Evolutionary conservation across 441 rosid species (phyloP).

Genomic region (Gossypium trilobum): DNA sequence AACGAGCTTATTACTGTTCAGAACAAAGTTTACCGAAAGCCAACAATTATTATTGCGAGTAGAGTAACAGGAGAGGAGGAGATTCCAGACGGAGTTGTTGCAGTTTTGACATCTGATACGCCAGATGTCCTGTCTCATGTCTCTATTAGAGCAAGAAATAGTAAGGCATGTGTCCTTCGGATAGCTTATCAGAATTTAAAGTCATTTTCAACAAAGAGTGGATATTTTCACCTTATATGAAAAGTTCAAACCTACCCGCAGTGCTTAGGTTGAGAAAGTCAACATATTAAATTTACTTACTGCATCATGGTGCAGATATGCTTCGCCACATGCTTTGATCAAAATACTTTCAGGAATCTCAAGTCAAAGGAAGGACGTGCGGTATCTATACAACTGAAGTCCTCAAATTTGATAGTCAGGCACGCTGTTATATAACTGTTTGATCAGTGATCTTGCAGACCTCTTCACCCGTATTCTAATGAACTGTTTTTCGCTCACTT

Average conservation of each 20-base stretch:
- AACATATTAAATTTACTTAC: background rate
- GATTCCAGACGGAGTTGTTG: constrained; percentile 71
- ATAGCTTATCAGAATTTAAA: background rate
- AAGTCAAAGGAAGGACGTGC: constrained; percentile 57
- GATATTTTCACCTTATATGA: constrained; percentile 8
- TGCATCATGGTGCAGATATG: constrained; percentile 46
- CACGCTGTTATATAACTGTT: constrained; percentile 7
- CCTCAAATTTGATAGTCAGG: constrained; percentile 47
- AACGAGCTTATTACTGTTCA: constrained; percentile 47
- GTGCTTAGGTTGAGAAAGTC: constrained; percentile 10
- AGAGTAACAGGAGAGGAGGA: constrained; percentile 78
- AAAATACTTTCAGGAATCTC: constrained; percentile 45
- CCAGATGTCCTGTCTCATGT: constrained; percentile 79
- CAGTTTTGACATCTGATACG: constrained; percentile 67
- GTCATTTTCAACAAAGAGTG: background rate
- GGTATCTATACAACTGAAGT: constrained; percentile 39
- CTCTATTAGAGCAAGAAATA: constrained; percentile 75
- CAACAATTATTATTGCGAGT: constrained; percentile 56
- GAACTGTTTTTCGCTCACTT: constrained; percentile 16
- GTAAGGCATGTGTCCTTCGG: constrained; percentile 37
- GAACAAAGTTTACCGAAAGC: constrained; percentile 50
- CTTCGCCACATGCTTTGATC: constrained; percentile 83
- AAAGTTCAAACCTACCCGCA: constrained; percentile 9
- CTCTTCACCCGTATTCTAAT: background rate
- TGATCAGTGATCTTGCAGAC: background rate